Evolutionary conservation across 2,329 filamentous ascomycete genomes (phyloP).

Genomic region (Neofusicoccum sp.): DNA sequence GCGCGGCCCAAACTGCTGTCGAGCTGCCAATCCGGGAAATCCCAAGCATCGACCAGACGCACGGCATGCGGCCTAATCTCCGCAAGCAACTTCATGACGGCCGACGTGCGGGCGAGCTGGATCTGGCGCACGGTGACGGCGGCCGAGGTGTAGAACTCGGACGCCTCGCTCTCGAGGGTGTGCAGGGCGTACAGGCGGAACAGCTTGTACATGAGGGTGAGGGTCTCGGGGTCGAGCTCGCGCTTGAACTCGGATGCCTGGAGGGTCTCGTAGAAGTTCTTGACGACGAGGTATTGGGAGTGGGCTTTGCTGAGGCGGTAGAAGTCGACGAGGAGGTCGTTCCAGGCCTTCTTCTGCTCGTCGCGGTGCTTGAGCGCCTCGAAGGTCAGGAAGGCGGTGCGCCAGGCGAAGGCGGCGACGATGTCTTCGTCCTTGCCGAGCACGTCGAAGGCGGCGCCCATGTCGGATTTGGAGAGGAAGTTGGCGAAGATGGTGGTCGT

Average conservation of each 20-base stretch:
- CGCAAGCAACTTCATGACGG: slow-evolving; percentile 69
- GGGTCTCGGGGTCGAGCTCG: slow-evolving; percentile 61
- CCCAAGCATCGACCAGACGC: slow-evolving; percentile 72
- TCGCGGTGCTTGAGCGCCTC: slow-evolving; percentile 75
- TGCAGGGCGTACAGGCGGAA: slow-evolving; percentile 68
- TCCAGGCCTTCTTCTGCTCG: slow-evolving; percentile 75
- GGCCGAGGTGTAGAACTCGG: slow-evolving; percentile 71
- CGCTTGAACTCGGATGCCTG: slow-evolving; percentile 56
- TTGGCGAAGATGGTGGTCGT: slow-evolving; percentile 66
- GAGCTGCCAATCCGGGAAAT: slow-evolving; percentile 77
- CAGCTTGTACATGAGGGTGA: slow-evolving; percentile 63
- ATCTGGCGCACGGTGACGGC: slow-evolving; percentile 75
- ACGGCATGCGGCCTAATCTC: slow-evolving; percentile 75
- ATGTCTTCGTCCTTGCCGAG: slow-evolving; percentile 71
- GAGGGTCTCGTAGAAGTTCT: slow-evolving; percentile 75
- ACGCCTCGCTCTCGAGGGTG: slow-evolving; percentile 69
- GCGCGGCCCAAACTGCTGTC: slow-evolving; percentile 70
- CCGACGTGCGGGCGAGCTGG: slow-evolving; percentile 66
- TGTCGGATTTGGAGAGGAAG: slow-evolving; percentile 67
- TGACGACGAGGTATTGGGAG: slow-evolving; percentile 76
- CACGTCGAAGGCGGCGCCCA: slow-evolving; percentile 74
- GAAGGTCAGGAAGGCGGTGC: slow-evolving; percentile 73
- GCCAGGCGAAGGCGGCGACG: slow-evolving; percentile 75
- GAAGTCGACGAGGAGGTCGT: slow-evolving; percentile 76
- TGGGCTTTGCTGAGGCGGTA: slow-evolving; percentile 75